A percentile compares a stretch with the other conserved stretches of the same genome.
phyloP scores from a whole-genome alignment of 495 filamentous ascomycete species.

The Bombardia bombarda region DNA sequence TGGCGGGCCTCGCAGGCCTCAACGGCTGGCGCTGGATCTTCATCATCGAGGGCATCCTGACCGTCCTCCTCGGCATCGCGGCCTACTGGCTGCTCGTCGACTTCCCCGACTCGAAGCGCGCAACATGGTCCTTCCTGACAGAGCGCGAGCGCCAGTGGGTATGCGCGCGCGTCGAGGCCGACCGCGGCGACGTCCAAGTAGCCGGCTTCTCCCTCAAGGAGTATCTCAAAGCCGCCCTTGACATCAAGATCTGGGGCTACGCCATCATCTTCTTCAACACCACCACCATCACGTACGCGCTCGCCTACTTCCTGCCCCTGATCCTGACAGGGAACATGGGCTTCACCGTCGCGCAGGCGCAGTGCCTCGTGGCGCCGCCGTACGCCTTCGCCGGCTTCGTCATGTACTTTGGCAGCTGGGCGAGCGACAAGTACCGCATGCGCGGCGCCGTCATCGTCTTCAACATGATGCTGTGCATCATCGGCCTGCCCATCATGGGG shows the following conservation, averaged over 20 bases:
- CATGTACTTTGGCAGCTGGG: slow-evolving; percentile 46
- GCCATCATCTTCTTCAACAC: slow-evolving; percentile 51
- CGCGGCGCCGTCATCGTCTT: slow-evolving; percentile 50
- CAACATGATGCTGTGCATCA: slow-evolving; percentile 41
- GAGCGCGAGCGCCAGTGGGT: slow-evolving; percentile 45
- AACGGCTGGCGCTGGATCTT: slow-evolving; percentile 60
- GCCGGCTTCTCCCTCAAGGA: slow-evolving; percentile 41
- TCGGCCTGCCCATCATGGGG: slow-evolving; percentile 44
- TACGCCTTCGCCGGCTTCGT: slow-evolving; percentile 52
- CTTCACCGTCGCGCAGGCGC: slow-evolving; percentile 45
- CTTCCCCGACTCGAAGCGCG: slow-evolving; percentile 47
- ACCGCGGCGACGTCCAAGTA: slow-evolving; percentile 46
- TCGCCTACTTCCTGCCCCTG: slow-evolving; percentile 61
- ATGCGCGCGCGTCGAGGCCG: slow-evolving; percentile 48
- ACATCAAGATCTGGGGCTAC: slow-evolving; percentile 57
- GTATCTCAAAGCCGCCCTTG: slow-evolving; percentile 41
- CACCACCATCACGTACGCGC: slow-evolving; percentile 54
- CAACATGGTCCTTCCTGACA: slow-evolving; percentile 46
- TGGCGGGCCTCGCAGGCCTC: slow-evolving; percentile 39
- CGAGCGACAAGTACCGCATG: slow-evolving; percentile 48
- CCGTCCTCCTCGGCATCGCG: slow-evolving; percentile 35
- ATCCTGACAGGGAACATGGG: slow-evolving; percentile 52
- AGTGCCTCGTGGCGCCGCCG: slow-evolving; percentile 58
- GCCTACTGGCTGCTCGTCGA: slow-evolving; percentile 50
- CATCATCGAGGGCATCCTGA: slow-evolving; percentile 51